Percentiles rank a stretch among this genome's conserved stretches.
These are phyloP conservation scores for Kandelia obovata DNA, from an alignment of 345 rosid species.

Conservation along the genomic window DNA sequence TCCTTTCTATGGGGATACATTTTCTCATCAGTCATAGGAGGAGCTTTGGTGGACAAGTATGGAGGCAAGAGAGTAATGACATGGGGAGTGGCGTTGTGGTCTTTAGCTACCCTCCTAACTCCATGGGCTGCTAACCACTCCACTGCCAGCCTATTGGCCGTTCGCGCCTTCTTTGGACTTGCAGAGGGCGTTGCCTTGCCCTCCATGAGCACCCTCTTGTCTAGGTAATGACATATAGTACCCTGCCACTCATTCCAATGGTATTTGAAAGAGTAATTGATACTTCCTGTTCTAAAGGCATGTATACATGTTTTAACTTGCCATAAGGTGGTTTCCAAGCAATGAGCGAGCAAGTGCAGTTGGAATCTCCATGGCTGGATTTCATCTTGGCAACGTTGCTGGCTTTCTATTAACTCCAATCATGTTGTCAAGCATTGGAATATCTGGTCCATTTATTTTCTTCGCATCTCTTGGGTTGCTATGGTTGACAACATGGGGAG, in stretches of 20 bases:
- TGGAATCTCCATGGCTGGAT: conserved; percentile 92
- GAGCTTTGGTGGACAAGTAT: conserved; percentile 76
- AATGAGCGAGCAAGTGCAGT: conserved; percentile 87
- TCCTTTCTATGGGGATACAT: conserved; percentile 98
- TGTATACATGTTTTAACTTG: neutral
- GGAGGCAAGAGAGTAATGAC: conserved; percentile 86
- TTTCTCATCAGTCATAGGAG: conserved; percentile 81
- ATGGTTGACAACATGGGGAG: conserved; percentile 68
- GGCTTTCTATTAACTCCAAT: conserved; percentile 78
- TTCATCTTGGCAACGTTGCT: conserved; percentile 88
- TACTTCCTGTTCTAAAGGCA: neutral
- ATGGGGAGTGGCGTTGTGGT: conserved; percentile 89
- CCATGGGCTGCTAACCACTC: conserved; percentile 94
- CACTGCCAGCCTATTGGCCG: conserved; percentile 53
- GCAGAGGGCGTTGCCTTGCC: conserved; percentile 96
- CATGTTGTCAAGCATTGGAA: conserved; percentile 63
- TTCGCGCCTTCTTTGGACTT: conserved; percentile 82
- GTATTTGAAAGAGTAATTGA: neutral
- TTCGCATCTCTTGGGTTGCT: conserved; percentile 69
- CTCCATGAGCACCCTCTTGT: conserved; percentile 74
- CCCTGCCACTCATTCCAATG: too few relatives aligned
- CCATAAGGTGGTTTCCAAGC: conserved; percentile 73
- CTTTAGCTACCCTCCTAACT: conserved; percentile 82
- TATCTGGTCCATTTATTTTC: conserved; percentile 74
- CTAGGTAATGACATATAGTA: conserved; percentile 42